These are phyloP conservation scores for Globisporangium carolinianum DNA, from an alignment of 352 stramenopile species.

Conservation along the genomic window DNA sequence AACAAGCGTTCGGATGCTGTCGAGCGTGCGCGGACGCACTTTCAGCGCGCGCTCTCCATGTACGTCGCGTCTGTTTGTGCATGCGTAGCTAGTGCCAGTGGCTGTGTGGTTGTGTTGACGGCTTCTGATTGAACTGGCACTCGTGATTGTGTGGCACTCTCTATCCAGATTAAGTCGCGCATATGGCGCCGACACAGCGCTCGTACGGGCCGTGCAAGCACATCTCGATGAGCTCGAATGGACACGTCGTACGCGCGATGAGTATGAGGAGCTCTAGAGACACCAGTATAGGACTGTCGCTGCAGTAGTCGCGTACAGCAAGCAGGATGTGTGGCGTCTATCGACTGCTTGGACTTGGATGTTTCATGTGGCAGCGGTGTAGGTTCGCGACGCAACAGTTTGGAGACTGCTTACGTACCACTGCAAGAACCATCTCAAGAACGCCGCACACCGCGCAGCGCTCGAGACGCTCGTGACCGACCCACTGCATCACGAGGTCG, in stretches of 20 bases:
- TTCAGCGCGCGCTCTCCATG: conserved; percentile 28
- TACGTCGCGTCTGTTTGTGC: conserved; percentile 14
- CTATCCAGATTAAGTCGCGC: conserved; percentile 2
- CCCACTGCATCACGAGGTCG: conserved; percentile 29
- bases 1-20: neutral
- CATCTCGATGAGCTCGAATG: conserved; percentile 6
- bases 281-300: too few relatives aligned
- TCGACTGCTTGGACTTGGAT: neutral
- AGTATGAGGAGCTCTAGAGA: too few relatives aligned
- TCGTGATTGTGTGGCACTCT: neutral
- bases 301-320: too few relatives aligned
- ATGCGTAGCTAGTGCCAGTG: too few relatives aligned
- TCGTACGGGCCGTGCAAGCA: conserved; percentile 1
- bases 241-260: neutral
- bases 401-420: too few relatives aligned
- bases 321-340: neutral
- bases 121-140: neutral
- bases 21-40: conserved; percentile 19
- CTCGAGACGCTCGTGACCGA: conserved; percentile 35
- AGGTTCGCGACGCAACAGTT: too few relatives aligned
- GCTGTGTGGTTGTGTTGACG: too few relatives aligned
- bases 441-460: conserved; percentile 38
- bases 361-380: too few relatives aligned
- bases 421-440: conserved; percentile 33
- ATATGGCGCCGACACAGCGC: conserved; percentile 7